Evolutionary conservation across 345 rosid species (phyloP), one percentile per base, ranked within the genome.

Genomic region (Citrus unshiu): DNA sequence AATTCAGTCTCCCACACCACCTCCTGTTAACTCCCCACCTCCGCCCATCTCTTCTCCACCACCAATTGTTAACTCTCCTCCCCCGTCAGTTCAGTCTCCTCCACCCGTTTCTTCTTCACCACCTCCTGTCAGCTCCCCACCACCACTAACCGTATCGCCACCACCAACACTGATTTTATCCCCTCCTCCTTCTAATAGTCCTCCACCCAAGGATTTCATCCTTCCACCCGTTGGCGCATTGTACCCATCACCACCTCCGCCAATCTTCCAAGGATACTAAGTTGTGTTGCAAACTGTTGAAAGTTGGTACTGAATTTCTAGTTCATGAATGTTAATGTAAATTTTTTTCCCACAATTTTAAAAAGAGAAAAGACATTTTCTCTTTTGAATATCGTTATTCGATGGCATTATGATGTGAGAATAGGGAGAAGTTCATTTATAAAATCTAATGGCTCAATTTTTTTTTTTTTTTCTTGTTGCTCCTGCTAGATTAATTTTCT

Each of bases 171-270:
- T 46, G 19, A 54, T 19, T 54, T 16, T 54, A 54, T 54, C 58
- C 2, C 58, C 58, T 54, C 58, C 58, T 18, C 58, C 58, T 54
- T 6, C 58, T 54, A 54, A 16, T 54, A 18, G 79, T 18, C 78
- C 86, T 14, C 40, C 40, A 7, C 40, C 40, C 40, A 32, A 37
- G n/a, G 80, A 85, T 5, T 10, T 90, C 57, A 24, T 76, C 71
- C 83, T 93, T 57, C 96, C 96, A 29, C 86, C 91, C 74, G 58
- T 93, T 7, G 98, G 98, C 27, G 88, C 84, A 73, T 81, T 88
- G 37, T 93, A 93, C 80, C 73, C 89, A 9, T 93, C 98, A 6
- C 98, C 98, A 27, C 98, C 98, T 39, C 98, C 98, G 22, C 98
- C 98, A 62, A 74, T 87, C 71, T 83, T 89, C 80, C 88, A 79